These are phyloP conservation scores for Leccinum insolens DNA, from an alignment of 1,284 basidiomycete species.

Conservation along the genomic window DNA sequence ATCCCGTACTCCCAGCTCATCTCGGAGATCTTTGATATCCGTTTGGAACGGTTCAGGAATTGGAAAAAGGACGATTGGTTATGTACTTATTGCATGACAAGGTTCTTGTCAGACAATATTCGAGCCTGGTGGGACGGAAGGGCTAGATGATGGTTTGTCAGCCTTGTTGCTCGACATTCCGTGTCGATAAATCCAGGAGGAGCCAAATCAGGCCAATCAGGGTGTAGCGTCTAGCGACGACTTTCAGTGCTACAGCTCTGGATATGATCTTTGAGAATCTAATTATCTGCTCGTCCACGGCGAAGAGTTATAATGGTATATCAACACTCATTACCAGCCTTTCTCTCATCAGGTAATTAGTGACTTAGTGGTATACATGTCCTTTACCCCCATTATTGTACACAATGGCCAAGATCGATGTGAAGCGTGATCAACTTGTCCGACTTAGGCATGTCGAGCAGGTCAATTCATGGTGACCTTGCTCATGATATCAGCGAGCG, in stretches of 20 bases:
- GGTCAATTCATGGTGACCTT: constrained; percentile 51
- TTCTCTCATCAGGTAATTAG: constrained; percentile 17
- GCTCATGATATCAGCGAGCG: constrained; percentile 63
- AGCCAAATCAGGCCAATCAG: background rate
- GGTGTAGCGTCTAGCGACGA: background rate
- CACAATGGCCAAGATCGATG: constrained; percentile 8
- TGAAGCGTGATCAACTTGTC: background rate
- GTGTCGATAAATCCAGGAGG: too few relatives aligned
- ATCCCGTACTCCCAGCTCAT: constrained; percentile 26
- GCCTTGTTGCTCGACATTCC: background rate
- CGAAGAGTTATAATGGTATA: background rate
- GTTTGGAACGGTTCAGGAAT: constrained; percentile 25
- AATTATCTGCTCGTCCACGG: constrained; percentile 8
- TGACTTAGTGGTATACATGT: constrained; percentile 29
- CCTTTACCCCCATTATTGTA: background rate
- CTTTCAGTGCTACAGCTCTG: background rate
- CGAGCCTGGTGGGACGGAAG: constrained; percentile 31
- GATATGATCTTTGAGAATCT: background rate
- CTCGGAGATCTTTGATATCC: constrained; percentile 31
- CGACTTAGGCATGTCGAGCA: background rate
- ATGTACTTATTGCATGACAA: background rate
- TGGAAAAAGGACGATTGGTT: constrained; percentile 26
- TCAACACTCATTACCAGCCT: constrained; percentile 5
- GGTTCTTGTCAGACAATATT: constrained; percentile 22
- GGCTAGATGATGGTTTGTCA: background rate